Evolutionary conservation across 257 asterid genomes (phyloP), one percentile per base, ranked within the genome.

Genomic region (Solanum ossicruentum): DNA sequence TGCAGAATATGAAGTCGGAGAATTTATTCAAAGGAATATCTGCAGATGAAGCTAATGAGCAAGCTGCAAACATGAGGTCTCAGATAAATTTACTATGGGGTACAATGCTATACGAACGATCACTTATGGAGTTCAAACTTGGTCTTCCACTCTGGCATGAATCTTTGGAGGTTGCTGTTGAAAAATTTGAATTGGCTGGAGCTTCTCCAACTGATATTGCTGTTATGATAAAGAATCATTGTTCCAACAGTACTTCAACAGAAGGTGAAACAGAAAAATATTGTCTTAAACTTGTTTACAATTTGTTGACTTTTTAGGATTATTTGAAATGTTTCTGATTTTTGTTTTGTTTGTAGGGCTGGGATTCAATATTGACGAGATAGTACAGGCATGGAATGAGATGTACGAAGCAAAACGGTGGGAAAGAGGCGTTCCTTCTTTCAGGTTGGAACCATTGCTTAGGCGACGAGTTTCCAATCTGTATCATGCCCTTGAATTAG

Each of bases 331-430:
- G 65, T 78, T 1, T 78, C 63, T 90, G 85, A 91, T 77, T 16
- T 20, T 67, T 77, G 8, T 81, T 61, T 15, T 82, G 47, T 54
- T 90, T 92, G 81, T 90, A 93, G 98, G 98, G 45, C 87, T 92
- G 82, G 96, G 98, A 83, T 93, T 94, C 91, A 92, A 95, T 85
- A 92, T 94, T 83, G 93, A 94, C 28, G 97, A 94, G 92, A 91
- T 95, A 85, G 96, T 92, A 81, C 97, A 93, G 89, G 98, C 97
- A 43, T 93, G 98, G 98, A 93, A 92, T 49, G 98, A 93, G 90
- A 93, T 93, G 98, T 91, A 93, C 82, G 98, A 93, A 86, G 98
- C 98, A 45, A 92, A 89, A 85, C 91, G 85, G 89, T 93, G 95
- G 98, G 93, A 88, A 86, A 91, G 88, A 67, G 88, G 85, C 55